Evolutionary conservation across 1,139 yeast species (phyloP).

Genomic region (Blastobotrys proliferans): DNA sequence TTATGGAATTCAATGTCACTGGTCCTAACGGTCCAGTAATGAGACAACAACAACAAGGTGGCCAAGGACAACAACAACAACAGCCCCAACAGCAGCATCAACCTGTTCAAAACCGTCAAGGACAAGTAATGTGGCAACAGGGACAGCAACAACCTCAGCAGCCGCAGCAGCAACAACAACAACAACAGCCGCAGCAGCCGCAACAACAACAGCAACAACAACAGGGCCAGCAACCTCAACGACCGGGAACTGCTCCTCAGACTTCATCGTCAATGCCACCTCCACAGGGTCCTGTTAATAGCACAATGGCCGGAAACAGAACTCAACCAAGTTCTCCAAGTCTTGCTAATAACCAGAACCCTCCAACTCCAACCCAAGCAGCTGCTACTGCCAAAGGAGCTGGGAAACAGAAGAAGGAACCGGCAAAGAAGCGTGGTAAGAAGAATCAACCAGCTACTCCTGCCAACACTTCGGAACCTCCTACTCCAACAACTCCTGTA

Average conservation of each 20-base stretch:
- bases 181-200: constrained; percentile 15
- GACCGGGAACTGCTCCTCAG: constrained; percentile 17
- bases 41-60: constrained; percentile 15
- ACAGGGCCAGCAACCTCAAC: constrained; percentile 9
- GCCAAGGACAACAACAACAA: constrained; percentile 17
- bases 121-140: constrained; percentile 13
- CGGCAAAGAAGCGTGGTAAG: constrained; percentile 36
- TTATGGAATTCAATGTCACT: constrained; percentile 30
- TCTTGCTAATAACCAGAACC: constrained; percentile 25
- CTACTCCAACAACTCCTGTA: constrained; percentile 39
- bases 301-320: constrained; percentile 20
- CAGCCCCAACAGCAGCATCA: constrained; percentile 20
- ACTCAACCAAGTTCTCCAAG: constrained; percentile 37
- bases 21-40: constrained; percentile 27
- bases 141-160: constrained; percentile 13
- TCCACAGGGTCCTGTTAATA: constrained; percentile 27
- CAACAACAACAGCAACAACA: constrained; percentile 11
- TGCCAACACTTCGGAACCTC: constrained; percentile 32
- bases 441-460: constrained; percentile 36
- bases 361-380: constrained; percentile 48
- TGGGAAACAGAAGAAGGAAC: constrained; percentile 26
- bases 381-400: constrained; percentile 19
- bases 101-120: constrained; percentile 11
- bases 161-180: constrained; percentile 12
- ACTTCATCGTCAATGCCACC: constrained; percentile 31